Evolutionary conservation across 176 grass and related monocot species (phyloP), one percentile per base, ranked within the genome.

Genomic region (Oryza rufipogon): DNA sequence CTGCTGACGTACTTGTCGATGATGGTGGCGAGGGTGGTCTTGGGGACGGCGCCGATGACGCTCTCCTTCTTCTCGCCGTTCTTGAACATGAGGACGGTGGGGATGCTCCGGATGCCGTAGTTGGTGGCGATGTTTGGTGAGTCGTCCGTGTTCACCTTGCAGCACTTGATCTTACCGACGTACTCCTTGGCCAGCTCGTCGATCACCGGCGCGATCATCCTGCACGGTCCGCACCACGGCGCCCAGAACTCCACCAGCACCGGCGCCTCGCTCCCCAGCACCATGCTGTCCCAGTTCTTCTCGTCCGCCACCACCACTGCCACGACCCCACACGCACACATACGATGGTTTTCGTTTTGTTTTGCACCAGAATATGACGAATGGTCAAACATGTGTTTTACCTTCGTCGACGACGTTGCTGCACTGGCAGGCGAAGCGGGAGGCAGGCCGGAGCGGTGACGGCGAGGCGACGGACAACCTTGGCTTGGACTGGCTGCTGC

Each of bases 161-260:
- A 94, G 86, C 93, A 95, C 42, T 60, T 86, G 68, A 99, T 87
- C 87, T 92, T 92, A 3, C 96, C 96, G 0, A 84, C 89, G 66
- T 99, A 99, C 8, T 99, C 88, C 83, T 93, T 94, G 15, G 96
- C 96, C 71, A 99, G 84, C 69, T 99, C 96, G 39, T 93, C 89
- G 58, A 96, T 94, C 80, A 96, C 83, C 84, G 96, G 96, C 36
- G 91, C 91, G 46, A 99, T 95, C 96, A 96, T 96, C 82, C 89
- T 69, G 91, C 96, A 99, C 11, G 93, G 96, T 8, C 96, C 96
- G 78, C 96, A 99, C 96, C 96, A 99, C 74, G 96, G 96, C 30
- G 96, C 96, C 96, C 96, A 99, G 81, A 99, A 99, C 58, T 99
- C 96, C 54, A 99, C 96, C 81, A 99, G 87, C 73, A 96, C 96